A percentile compares a stretch with the other conserved stretches of the same genome.
Conservation (phyloP, 2,329 filamentous ascomycete species). For the Xylariaceae sp. region DNA sequence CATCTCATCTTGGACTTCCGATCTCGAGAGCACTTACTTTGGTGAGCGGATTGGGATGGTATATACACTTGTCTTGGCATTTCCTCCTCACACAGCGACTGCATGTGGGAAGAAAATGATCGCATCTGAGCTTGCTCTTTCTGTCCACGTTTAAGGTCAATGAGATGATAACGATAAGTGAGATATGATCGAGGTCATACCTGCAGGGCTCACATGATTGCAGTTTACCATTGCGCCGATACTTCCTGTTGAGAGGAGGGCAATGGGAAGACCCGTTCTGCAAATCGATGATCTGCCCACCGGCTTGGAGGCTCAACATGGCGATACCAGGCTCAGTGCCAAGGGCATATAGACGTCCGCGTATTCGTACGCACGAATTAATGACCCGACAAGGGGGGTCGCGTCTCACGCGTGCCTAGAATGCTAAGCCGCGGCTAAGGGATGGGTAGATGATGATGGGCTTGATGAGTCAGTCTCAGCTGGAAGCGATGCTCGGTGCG, state of each 20-base stretch:
- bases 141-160: constrained; percentile 23
- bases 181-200: constrained; percentile 12
- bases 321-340: too few species aligned
- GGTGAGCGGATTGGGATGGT: constrained; percentile 33
- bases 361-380: too few species aligned
- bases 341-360: too few species aligned
- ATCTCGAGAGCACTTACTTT: constrained; percentile 20
- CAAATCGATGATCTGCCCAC: constrained; percentile 30
- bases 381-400: too few species aligned
- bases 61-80: constrained; percentile 31
- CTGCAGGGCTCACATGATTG: constrained; percentile 34
- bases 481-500: neutral
- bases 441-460: neutral
- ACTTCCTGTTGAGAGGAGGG: constrained; percentile 28
- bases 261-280: constrained; percentile 18
- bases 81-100: constrained; percentile 31
- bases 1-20: neutral
- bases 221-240: constrained; percentile 34
- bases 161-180: constrained; percentile 11
- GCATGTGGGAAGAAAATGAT: constrained; percentile 34
- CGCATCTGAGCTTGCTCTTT: constrained; percentile 34
- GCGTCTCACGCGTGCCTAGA: too few species aligned
- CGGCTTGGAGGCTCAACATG: constrained; percentile 23
- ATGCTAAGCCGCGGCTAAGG: neutral
- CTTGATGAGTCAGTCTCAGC: neutral